These are phyloP conservation scores for Berberis vulgaris DNA, from an alignment of 164 flowering plant genomes.

Conservation along the genomic window DNA sequence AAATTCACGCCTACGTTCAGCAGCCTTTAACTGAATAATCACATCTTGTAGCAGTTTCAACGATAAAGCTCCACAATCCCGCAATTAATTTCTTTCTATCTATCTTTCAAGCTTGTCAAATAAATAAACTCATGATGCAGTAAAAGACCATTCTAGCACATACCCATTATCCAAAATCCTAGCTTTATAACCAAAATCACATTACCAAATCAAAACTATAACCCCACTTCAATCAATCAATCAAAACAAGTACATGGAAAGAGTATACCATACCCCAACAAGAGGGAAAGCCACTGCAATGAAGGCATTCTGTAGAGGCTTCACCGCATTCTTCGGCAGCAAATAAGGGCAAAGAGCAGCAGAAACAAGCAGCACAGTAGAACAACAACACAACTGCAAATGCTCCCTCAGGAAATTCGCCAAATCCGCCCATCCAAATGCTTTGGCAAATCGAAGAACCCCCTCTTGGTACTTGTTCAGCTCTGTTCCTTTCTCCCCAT, in stretches of 20 bases:
- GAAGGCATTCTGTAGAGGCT: conserved; percentile 53
- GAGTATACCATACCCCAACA: conserved; percentile 57
- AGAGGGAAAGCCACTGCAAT: conserved; percentile 69
- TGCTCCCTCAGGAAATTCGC: conserved; percentile 79
- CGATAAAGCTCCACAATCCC: too few relatives aligned
- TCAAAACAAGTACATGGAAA: not conserved
- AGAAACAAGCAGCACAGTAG: conserved; percentile 54
- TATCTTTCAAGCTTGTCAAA: too few relatives aligned
- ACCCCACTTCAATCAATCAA: too few relatives aligned
- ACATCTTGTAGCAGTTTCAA: too few relatives aligned
- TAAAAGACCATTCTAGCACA: too few relatives aligned
- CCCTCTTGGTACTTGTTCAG: conserved; percentile 44
- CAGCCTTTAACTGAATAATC: too few relatives aligned
- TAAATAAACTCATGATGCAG: too few relatives aligned
- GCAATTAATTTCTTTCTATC: too few relatives aligned
- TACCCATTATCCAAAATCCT: too few relatives aligned
- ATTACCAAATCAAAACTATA: too few relatives aligned
- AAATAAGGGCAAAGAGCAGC: conserved; percentile 77
- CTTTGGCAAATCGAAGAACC: conserved; percentile 47
- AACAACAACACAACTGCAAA: conserved; percentile 69
- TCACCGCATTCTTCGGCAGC: conserved; percentile 41
- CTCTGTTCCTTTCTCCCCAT: conserved; percentile 17
- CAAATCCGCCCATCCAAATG: conserved; percentile 51
- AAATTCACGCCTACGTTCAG: too few relatives aligned
- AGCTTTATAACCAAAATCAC: too few relatives aligned